Percentiles rank a stretch among this genome's conserved stretches.
These are phyloP conservation scores for Maudiozyma barnettii DNA, from an alignment of 805 yeast genomes.

Conservation along the genomic window DNA sequence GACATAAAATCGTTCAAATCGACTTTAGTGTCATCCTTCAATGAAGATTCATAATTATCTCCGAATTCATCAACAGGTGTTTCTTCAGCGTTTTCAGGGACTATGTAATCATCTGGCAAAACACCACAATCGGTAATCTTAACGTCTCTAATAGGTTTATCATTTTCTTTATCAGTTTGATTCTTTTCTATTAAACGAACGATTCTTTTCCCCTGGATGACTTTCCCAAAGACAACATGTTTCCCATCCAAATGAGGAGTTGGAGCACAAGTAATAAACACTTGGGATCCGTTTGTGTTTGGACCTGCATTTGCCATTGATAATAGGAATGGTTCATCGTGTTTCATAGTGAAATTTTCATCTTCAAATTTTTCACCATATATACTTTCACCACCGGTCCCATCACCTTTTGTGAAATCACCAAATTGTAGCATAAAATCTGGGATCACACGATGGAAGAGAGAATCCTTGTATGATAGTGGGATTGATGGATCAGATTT, in stretches of 20 bases:
- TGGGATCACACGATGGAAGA: constrained; percentile 87
- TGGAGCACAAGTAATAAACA: constrained; percentile 83
- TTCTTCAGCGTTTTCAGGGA: constrained; percentile 35
- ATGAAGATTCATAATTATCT: constrained; percentile 65
- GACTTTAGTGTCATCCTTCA: constrained; percentile 64
- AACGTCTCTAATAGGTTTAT: constrained; percentile 64
- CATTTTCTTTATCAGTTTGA: constrained; percentile 50
- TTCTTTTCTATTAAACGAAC: constrained; percentile 70
- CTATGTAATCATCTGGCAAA: constrained; percentile 48
- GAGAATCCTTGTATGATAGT: constrained; percentile 68
- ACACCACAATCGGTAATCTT: constrained; percentile 72
- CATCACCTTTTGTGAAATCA: constrained; percentile 66
- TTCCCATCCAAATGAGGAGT: constrained; percentile 94
- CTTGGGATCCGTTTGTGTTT: constrained; percentile 92
- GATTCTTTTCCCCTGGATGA: constrained; percentile 69
- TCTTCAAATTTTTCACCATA: constrained; percentile 85
- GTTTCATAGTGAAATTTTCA: constrained; percentile 70
- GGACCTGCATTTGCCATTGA: constrained; percentile 98
- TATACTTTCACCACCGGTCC: constrained; percentile 76
- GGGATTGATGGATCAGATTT: constrained; percentile 36
- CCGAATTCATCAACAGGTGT: constrained; percentile 71
- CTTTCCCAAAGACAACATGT: constrained; percentile 93
- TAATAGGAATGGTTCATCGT: constrained; percentile 76
- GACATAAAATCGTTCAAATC: constrained; percentile 51
- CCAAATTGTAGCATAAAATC: constrained; percentile 94